phyloP scores from a whole-genome alignment of 768 basidiomycete genomes.

The Mrakia gelida region DNA sequence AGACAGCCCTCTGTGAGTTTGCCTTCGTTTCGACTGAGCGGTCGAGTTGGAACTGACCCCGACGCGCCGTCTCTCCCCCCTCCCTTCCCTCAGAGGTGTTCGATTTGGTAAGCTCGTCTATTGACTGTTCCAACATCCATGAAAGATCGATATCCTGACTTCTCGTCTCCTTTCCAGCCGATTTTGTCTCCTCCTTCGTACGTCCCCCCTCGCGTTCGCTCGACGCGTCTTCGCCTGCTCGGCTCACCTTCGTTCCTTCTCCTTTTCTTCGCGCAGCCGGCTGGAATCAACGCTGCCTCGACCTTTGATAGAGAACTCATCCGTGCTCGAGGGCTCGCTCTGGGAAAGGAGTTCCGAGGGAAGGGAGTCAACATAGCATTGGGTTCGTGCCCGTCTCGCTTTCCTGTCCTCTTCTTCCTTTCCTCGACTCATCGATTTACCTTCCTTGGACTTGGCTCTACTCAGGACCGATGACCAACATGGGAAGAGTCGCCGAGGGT shows the following conservation, averaged over 20 bases:
- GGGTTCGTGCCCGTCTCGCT: background rate
- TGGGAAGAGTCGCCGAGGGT: slow-evolving; percentile 50
- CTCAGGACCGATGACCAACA: slow-evolving; percentile 1
- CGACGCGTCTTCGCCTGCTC: slow-evolving; percentile 41
- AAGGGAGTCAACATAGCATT: slow-evolving; percentile 27
- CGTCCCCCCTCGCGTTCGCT: background rate
- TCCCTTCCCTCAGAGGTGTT: background rate
- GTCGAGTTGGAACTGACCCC: too few species aligned
- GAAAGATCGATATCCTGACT: background rate
- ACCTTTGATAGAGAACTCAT: slow-evolving; percentile 46
- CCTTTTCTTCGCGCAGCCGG: slow-evolving; percentile 51
- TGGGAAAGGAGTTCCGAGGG: slow-evolving; percentile 21
- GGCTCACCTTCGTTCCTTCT: background rate
- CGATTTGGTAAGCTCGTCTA: background rate
- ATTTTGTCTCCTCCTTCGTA: slow-evolving; percentile 21
- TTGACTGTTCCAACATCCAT: background rate
- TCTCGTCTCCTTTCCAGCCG: background rate
- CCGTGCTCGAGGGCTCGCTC: slow-evolving; percentile 19
- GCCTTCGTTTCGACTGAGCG: background rate
- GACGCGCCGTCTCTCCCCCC: background rate
- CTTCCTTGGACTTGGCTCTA: too few species aligned
- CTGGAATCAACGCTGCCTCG: slow-evolving; percentile 75
- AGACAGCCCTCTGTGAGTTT: slow-evolving; percentile 46
- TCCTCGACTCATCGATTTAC: too few species aligned
- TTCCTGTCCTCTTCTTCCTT: background rate